Evolutionary conservation across 805 yeast genomes (phyloP), one percentile per base, ranked within the genome.

Genomic region (Allodekkera sacchari): DNA sequence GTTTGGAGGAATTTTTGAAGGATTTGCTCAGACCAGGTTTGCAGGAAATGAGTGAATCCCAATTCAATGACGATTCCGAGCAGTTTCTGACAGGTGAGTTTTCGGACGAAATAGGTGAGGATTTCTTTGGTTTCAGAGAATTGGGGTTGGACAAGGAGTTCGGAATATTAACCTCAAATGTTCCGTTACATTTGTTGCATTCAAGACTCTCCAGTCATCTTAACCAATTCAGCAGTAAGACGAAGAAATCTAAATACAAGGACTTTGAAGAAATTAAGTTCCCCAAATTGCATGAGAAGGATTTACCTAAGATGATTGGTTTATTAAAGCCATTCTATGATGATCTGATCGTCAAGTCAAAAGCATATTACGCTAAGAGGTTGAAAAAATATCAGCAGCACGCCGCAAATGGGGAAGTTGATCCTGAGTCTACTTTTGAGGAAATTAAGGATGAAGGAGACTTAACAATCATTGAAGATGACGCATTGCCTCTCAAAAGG

Each of bases 71-170:
- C 50, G 83, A 85, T 47, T 81, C 95, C 47, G 96, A 92, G 41
- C 95, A 89, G 55, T 92, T 88, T 52, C 59, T 89, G 42, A 82
- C 92, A 19, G 99, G 99, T 36, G 96, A 88, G 48, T 92, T 92
- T 53, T 81, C 96, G 1, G 80, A 74, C 45, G 96, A 88, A 38
- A 61, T 92, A 23, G 98, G 97, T 6, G 98, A 89, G 47, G 99
- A 92, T 59, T 92, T 88, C 68, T 94, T 94, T 61, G 99, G 99
- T 0, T 94, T 92, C 64, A 82, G 73, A 50, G 97, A 89, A 43
- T 64, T 92, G 29, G 98, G 98, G 0, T 61, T 92, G 32, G 97
- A 89, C 48, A 83, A 80, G 47, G 99, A 92, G 54, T 81, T 85
- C 53, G 88, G 89, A 8, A 63, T 89, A 51, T 58, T 87, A 30